Percentiles rank a stretch among this genome's conserved stretches.
Evolutionary conservation across 2,329 filamentous ascomycete genomes (phyloP).

Genomic region (Lachnellula subtilissima): DNA sequence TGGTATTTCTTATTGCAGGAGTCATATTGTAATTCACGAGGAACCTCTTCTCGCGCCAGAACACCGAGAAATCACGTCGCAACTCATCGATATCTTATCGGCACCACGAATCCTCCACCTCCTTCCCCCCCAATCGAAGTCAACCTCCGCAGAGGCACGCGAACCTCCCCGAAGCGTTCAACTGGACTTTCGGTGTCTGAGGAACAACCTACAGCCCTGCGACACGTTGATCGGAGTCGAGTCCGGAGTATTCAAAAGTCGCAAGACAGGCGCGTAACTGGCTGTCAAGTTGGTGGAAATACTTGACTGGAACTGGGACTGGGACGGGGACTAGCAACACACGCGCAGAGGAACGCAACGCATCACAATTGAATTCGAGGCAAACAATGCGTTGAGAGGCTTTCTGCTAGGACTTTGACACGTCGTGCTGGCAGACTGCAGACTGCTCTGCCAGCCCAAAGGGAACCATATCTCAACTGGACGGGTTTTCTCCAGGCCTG

Average conservation of each 20-base stretch:
- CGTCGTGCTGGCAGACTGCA: background rate
- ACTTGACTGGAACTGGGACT: too few species aligned
- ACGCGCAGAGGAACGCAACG: too few species aligned
- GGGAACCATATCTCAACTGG: too few species aligned
- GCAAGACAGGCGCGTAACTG: background rate
- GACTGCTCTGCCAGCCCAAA: background rate
- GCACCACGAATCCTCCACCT: background rate
- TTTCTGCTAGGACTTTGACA: background rate
- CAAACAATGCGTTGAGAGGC: background rate
- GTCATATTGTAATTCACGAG: background rate
- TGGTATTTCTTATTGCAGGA: background rate
- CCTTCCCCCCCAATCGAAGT: background rate
- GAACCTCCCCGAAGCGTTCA: background rate
- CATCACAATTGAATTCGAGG: background rate
- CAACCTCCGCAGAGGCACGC: background rate
- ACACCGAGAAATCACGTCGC: background rate
- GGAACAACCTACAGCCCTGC: background rate
- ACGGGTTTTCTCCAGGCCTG: too few species aligned
- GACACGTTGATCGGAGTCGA: background rate
- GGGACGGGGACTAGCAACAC: background rate
- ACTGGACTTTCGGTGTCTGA: background rate
- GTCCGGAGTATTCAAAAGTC: background rate
- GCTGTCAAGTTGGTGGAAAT: too few species aligned
- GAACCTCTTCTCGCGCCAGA: background rate
- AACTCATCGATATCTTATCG: background rate